Base-by-base conservation (phyloP, 2,329 filamentous ascomycete genomes). In the Lasiodiplodia gonubiensis region DNA sequence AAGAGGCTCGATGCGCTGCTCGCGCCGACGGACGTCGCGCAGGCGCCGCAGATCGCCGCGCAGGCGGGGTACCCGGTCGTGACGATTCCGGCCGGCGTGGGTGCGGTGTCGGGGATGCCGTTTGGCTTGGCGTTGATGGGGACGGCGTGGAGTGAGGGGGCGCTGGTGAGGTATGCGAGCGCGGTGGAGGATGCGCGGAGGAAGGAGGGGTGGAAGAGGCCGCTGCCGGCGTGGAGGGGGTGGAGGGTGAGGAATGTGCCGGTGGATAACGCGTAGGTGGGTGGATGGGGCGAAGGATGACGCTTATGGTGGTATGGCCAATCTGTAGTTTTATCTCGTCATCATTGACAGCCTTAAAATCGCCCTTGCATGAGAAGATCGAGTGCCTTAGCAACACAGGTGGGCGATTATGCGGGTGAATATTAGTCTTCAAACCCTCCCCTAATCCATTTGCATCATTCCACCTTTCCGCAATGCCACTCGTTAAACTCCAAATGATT, bases 31-130 rank as follows among this genome's bases (percentile, higher is more conserved):
- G 87, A 90, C 72, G 88, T 90, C 3, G 90, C 85, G 0, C 89
- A 91, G 75, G 86, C 86, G 4, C 88, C 88, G 69, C 88, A 92
- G 77, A 86, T 92, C 68, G 88, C 90, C 0, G 91, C 91, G 0
- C 90, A 93, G 78, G 91, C 91, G 8, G 90, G 90, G 0, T 93
- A 93, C 73, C 91, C 90, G 0, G 84, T 91, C 74, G 82, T 93
- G 61, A 92, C 90, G 0, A 74, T 93, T 1, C 91, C 91, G 0
- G 88, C 84, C 0, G 88, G 88, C 1, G 79, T 87, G 6, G 71
- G 77, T 1, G 12, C 23, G 10, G 78, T 75, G 6, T 79, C 72
- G 3, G 80, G 80, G 1, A 81, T 84, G 79, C 81, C 81, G 5
- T 83, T 79, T 69, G 81, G 81, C 0, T 68, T 84, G 6, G 80